These are phyloP conservation scores for Xylaria sp. DNA, from an alignment of 495 filamentous ascomycete genomes.

Conservation along the genomic window DNA sequence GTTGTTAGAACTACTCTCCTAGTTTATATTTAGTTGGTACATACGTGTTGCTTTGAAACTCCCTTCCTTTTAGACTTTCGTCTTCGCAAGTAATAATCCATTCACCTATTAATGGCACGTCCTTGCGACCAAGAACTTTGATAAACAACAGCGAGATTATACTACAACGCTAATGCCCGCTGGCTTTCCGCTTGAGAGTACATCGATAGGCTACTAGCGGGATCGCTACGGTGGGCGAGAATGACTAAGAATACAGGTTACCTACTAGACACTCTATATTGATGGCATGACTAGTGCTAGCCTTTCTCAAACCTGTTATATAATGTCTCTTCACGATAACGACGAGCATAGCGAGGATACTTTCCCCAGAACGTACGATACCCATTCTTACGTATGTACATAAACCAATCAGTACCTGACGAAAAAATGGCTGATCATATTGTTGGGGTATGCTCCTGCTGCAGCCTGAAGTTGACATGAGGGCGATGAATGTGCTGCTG, in stretches of 20 bases:
- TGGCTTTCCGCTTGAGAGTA: slow-evolving; percentile 11
- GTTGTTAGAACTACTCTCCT: neutral
- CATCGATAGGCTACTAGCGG: neutral
- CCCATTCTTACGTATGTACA: neutral
- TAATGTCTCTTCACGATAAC: too few species aligned
- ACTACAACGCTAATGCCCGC: too few species aligned
- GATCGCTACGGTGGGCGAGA: neutral
- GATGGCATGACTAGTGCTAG: too few species aligned
- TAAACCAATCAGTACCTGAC: neutral
- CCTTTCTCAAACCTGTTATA: too few species aligned
- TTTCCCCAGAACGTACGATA: neutral
- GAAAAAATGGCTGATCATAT: neutral
- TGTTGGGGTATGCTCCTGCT: neutral
- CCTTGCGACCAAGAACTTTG: neutral
- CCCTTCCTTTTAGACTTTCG: neutral
- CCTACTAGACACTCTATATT: too few species aligned
- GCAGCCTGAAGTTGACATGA: slow-evolving; percentile 25
- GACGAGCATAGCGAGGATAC: neutral
- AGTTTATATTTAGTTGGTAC: neutral
- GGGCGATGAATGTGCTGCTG: slow-evolving; percentile 39
- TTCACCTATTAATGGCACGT: neutral
- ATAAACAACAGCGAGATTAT: too few species aligned
- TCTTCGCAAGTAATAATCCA: neutral
- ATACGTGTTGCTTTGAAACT: neutral
- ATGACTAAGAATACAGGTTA: neutral